Base-by-base conservation (phyloP, 805 yeast genomes). In the Monosporozyma yasuniensis region DNA sequence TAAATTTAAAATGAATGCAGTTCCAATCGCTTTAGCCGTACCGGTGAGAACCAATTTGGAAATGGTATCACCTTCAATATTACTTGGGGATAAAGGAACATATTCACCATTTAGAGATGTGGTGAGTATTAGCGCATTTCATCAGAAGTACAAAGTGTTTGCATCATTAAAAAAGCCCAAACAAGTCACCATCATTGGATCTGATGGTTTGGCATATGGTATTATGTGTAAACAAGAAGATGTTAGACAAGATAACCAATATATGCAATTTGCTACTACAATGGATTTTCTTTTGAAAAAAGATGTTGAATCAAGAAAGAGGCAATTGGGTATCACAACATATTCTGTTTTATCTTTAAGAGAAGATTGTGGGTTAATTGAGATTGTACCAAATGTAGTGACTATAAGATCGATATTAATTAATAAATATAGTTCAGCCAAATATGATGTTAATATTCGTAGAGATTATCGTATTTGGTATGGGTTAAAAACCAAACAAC, bases 161-260 rank as follows among this genome's bases (percentile, higher is more conserved):
- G 71, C 80, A 22, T 91, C 98, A 0, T 73, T 93, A 68, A 97
- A 90, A 65, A 81, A 78, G 68, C 99, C 99, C 0, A 79, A 87
- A 57, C 82, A 86, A 55, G 70, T 93, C 8, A 79, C 79, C 12
- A 70, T 91, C 2, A 66, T 78, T 38, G 99, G 98, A 0, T 79
- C 87, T 2, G 87, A 91, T 66, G 90, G 91, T 8, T 67, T 69
- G n/a, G 65, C 71, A 1, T 90, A 90, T 62, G 77, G 83, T 18
- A 74, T 93, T 14, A 74, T 93, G 69, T 83, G 95, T 58, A 93
- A 93, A 61, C 77, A 81, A 54, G 99, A 93, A 66, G 99, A 93
- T 69, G 82, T 95, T 18, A 72, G 98, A 55, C 95, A 95, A 61
- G 99, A 95, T 71, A 93, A 96, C 3, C 85, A 95, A 58, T 79